These are phyloP conservation scores for Coemansia sp. DNA, from an alignment of 192 early-diverging fungal species.

Conservation along the genomic window DNA sequence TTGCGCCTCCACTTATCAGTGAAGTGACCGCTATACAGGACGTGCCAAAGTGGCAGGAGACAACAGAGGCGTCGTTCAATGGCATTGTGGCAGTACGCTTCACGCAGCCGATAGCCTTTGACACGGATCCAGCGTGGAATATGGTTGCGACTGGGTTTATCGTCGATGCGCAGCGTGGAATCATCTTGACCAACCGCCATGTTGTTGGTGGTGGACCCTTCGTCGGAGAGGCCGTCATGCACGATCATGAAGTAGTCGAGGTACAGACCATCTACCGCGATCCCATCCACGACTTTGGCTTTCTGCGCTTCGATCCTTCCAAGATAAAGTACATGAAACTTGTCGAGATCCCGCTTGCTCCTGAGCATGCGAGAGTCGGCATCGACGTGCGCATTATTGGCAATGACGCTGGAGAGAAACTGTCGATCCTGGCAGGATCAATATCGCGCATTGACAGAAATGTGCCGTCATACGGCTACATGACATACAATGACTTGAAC, in stretches of 20 bases:
- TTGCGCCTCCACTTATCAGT: constrained; percentile 5
- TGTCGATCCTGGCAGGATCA: constrained; percentile 72
- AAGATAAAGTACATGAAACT: constrained; percentile 71
- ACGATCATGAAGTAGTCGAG: constrained; percentile 75
- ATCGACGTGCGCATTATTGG: constrained; percentile 78
- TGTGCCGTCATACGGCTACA: constrained; percentile 66
- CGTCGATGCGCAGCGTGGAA: constrained; percentile 70
- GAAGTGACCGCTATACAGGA: constrained; percentile 10
- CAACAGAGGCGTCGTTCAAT: constrained; percentile 29
- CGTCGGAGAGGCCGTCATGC: constrained; percentile 69
- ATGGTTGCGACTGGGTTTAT: constrained; percentile 69
- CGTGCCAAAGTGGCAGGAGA: constrained; percentile 34
- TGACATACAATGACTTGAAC: constrained; percentile 77
- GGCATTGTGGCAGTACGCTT: constrained; percentile 49
- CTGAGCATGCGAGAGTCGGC: constrained; percentile 69
- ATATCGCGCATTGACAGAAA: constrained; percentile 73
- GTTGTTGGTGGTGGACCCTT: constrained; percentile 74
- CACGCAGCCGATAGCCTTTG: constrained; percentile 33
- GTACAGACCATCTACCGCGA: constrained; percentile 74
- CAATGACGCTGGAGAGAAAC: constrained; percentile 78
- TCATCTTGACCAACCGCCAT: constrained; percentile 78
- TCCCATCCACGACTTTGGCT: constrained; percentile 84
- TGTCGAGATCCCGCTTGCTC: constrained; percentile 64
- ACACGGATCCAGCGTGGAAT: constrained; percentile 23
- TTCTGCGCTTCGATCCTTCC: constrained; percentile 69